These are phyloP conservation scores for Termitomyces titanicus DNA, from an alignment of 768 basidiomycete genomes.

Conservation along the genomic window DNA sequence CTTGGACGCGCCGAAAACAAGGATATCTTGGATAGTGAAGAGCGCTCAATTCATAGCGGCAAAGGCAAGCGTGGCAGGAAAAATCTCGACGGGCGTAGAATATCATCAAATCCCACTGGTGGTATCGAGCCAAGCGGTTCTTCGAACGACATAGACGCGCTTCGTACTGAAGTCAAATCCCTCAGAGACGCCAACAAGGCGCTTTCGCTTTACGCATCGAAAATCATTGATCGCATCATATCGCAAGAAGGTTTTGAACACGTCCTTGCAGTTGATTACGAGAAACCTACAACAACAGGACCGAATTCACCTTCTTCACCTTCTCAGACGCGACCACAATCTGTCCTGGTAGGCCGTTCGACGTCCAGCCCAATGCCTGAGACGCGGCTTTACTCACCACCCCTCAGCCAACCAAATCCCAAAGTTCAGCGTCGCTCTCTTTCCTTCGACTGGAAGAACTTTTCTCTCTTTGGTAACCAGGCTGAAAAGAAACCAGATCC, in stretches of 20 bases:
- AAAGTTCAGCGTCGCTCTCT: constrained; percentile 68
- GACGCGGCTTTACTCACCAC: constrained; percentile 20
- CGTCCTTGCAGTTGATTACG: constrained; percentile 91
- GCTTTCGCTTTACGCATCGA: constrained; percentile 90
- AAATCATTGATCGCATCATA: constrained; percentile 97
- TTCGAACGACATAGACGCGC: constrained; percentile 62
- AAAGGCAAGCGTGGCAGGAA: constrained; percentile 51
- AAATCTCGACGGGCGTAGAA: constrained; percentile 35
- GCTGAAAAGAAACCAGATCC: constrained; percentile 64
- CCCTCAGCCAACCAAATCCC: constrained; percentile 21
- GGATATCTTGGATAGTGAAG: constrained; percentile 65
- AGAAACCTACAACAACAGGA: constrained; percentile 45
- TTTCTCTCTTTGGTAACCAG: constrained; percentile 61
- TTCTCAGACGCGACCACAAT: constrained; percentile 58
- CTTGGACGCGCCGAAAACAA: constrained; percentile 90
- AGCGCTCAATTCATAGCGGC: constrained; percentile 36
- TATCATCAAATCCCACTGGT: constrained; percentile 27
- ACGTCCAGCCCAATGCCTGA: constrained; percentile 30
- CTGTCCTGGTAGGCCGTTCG: constrained; percentile 48
- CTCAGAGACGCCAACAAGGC: constrained; percentile 97
- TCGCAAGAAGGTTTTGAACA: constrained; percentile 96
- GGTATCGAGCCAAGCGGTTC: constrained; percentile 42
- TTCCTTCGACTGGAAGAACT: constrained; percentile 81
- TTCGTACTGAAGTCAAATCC: constrained; percentile 84
- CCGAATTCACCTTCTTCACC: constrained; percentile 26